A percentile compares a stretch with the other conserved stretches of the same genome.
Conservation (phyloP, 2,329 filamentous ascomycete genomes). For the Acephala macrosclerotiorum region DNA sequence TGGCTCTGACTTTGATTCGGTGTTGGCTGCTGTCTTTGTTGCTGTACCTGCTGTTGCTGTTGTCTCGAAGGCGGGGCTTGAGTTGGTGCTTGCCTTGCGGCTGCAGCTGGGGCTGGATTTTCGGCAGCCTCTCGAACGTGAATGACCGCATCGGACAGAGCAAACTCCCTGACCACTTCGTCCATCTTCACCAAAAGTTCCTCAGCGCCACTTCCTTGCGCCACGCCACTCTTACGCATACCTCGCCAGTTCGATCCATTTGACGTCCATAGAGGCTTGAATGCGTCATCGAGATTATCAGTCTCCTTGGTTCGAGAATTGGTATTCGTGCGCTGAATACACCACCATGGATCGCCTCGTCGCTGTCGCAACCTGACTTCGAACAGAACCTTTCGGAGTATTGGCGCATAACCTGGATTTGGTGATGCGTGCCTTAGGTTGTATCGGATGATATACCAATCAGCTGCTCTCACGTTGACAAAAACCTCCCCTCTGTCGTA, state of each 20-base stretch:
- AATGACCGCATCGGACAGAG: constrained; percentile 7
- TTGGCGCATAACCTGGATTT: constrained; percentile 38
- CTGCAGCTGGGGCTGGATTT: constrained; percentile 2
- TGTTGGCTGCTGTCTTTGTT: constrained; percentile 31
- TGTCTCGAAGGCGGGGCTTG: constrained; percentile 16
- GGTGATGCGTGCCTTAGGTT: constrained; percentile 41
- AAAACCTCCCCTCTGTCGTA: constrained; percentile 54
- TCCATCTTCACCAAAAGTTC: constrained; percentile 40
- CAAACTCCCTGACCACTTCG: constrained; percentile 36
- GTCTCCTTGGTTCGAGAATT: constrained; percentile 39
- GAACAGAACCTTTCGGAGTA: constrained; percentile 53
- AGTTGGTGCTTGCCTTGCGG: constrained; percentile 18
- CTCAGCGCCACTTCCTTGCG: constrained; percentile 50
- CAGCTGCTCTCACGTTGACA: constrained; percentile 60
- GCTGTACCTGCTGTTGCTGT: constrained; percentile 17
- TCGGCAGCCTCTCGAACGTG: background rate
- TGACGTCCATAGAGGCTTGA: constrained; percentile 55
- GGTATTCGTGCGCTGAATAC: constrained; percentile 35
- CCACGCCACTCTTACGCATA: constrained; percentile 56
- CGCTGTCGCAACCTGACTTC: constrained; percentile 59
- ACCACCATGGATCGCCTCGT: constrained; percentile 51
- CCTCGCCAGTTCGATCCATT: constrained; percentile 56
- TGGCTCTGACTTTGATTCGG: constrained; percentile 34
- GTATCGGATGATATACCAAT: constrained; percentile 66
- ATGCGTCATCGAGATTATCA: constrained; percentile 46